Evolutionary conservation across 2,329 filamentous ascomycete species (phyloP), one percentile per base, ranked within the genome.

Genomic region (Alternaria sp.): DNA sequence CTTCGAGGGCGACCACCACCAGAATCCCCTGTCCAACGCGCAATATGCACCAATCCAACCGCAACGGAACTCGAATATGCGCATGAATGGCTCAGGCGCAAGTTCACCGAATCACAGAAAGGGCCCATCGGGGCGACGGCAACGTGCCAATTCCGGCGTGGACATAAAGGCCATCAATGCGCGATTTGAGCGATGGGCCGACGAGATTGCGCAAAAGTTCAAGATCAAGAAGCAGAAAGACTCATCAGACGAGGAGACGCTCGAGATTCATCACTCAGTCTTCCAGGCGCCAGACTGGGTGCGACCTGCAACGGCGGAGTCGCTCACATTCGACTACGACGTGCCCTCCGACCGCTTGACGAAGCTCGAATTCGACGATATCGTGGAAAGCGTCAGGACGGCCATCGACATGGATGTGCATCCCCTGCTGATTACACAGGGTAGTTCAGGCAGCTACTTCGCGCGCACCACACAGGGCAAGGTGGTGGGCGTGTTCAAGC

Each of bases 91-190:
- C 5, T 79, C 80, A 7, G 76, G 72, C 21, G 66, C 78, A 7
- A 68, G 55, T 12, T 79, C 80, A 1, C 77, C 78, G 5, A 78
- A 76, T 23, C 51, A 70, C 54, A 72, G 75, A 46, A 71, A 70
- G 59, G 61, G 54, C 6, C 54, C 66, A 2, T 55, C 64, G 58
- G 74, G 74, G 25, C 82, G 85, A 66, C 85, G 88, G 55, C 82
- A 84, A 64, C 86, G 89, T 68, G 92, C 92, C 77, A 96, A 94
- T 74, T 93, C 93, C 20, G 95, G 94, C 4, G 95, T 99, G 18
- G 96, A 99, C 76, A 92, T 99, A 77, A 98, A 98, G 79, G 96
- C 96, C 64, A 98, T 99, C 82, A 99, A 99, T 80, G 94, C 95
- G 63, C 88, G 96, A 23, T 84, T 99, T 25, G 96, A 99, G 82